Percentiles rank a stretch among this genome's conserved stretches.
phyloP scores from a whole-genome alignment of 2,329 filamentous ascomycete genomes.

The Fusarium agapanthi region DNA sequence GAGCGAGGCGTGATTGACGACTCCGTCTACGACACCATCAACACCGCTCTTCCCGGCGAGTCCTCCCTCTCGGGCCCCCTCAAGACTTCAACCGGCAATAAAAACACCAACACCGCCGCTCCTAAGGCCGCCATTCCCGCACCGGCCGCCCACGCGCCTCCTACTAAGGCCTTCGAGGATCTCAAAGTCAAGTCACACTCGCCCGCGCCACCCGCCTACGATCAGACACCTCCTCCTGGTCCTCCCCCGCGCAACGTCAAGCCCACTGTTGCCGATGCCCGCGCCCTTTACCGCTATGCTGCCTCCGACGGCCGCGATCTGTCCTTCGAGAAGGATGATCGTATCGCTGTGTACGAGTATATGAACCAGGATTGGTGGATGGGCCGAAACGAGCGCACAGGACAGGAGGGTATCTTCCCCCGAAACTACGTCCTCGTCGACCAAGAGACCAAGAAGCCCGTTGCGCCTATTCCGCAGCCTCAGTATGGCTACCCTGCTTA shows the following conservation, averaged over 20 bases:
- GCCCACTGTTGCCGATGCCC: slow-evolving; percentile 75
- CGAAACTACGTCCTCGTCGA: slow-evolving; percentile 84
- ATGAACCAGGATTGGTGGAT: slow-evolving; percentile 99
- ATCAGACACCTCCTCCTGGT: slow-evolving; percentile 55
- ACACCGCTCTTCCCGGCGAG: slow-evolving; percentile 77
- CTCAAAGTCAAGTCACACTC: slow-evolving; percentile 48
- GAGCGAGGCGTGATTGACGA: slow-evolving; percentile 83
- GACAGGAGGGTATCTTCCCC: slow-evolving; percentile 93
- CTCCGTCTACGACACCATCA: slow-evolving; percentile 77
- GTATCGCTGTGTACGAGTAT: slow-evolving; percentile 83
- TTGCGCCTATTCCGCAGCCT: slow-evolving; percentile 43
- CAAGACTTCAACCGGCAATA: slow-evolving; percentile 50
- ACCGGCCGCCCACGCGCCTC: slow-evolving; percentile 45
- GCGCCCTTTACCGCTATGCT: slow-evolving; percentile 84
- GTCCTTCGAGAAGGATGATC: slow-evolving; percentile 81
- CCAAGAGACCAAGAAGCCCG: slow-evolving; percentile 61
- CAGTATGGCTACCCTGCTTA: slow-evolving; percentile 54
- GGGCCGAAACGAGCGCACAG: slow-evolving; percentile 84
- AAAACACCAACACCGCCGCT: slow-evolving; percentile 46
- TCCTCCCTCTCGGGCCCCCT: slow-evolving; percentile 63
- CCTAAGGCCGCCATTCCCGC: slow-evolving; percentile 41
- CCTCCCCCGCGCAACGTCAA: slow-evolving; percentile 56
- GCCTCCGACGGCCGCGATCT: slow-evolving; percentile 84
- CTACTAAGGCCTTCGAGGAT: slow-evolving; percentile 53
- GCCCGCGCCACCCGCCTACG: slow-evolving; percentile 62